Evolutionary conservation across 106 monocot genomes (phyloP).

Genomic region (Dendrobium huoshanense): DNA sequence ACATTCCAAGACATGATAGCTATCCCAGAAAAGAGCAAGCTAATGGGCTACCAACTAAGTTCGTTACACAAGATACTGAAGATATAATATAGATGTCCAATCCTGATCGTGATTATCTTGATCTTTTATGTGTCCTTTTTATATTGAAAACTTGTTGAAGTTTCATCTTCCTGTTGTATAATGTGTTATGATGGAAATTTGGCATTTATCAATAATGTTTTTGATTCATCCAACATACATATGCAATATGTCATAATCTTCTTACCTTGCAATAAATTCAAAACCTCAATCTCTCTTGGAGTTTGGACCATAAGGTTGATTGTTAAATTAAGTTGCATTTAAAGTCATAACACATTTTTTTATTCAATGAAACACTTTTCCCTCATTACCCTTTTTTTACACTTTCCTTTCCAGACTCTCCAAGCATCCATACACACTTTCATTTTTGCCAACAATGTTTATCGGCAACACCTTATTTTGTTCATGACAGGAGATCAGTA

Average conservation of each 20-base stretch:
- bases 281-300: background rate
- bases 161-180: background rate
- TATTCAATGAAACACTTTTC: background rate
- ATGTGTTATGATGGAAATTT: background rate
- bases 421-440: background rate
- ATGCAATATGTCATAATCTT: background rate
- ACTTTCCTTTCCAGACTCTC: background rate
- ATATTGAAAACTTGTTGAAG: background rate
- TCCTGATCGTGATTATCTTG: background rate
- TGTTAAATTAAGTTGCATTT: background rate
- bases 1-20: background rate
- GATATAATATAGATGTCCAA: background rate
- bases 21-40: no score
- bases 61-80: background rate
- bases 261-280: background rate
- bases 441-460: background rate
- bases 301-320: background rate
- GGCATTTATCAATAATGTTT: background rate
- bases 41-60: no score
- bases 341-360: background rate
- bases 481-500: slow-evolving; percentile 57
- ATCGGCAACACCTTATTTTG: background rate
- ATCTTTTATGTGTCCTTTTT: background rate
- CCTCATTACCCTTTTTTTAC: background rate
- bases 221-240: background rate